These are phyloP conservation scores for Pyrus communis DNA, from an alignment of 306 rosid genomes.

Conservation along the genomic window DNA sequence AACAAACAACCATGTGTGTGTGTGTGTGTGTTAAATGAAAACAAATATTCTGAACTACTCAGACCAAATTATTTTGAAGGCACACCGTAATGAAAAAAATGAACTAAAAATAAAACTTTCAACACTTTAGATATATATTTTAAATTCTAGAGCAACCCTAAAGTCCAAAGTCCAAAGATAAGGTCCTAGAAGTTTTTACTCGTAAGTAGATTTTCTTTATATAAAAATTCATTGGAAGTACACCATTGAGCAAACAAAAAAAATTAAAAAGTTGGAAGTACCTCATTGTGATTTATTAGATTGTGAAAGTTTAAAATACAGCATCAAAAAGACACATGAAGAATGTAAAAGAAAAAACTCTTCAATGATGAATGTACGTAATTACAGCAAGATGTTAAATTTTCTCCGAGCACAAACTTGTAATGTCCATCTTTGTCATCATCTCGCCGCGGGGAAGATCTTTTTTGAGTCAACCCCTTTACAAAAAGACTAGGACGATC, in stretches of 20 bases:
- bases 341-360: conserved; percentile 16
- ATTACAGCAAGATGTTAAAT: conserved; percentile 87
- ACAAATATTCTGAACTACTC: background rate
- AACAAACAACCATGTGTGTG: background rate
- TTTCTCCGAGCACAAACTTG: conserved; percentile 76
- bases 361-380: conserved; percentile 47
- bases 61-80: background rate
- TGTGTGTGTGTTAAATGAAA: background rate
- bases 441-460: conserved; percentile 77
- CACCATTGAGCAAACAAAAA: background rate
- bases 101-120: background rate
- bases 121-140: background rate
- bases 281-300: background rate
- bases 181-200: background rate
- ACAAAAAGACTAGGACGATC: conserved; percentile 40
- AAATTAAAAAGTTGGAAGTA: background rate
- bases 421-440: conserved; percentile 92
- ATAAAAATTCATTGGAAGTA: background rate
- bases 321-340: background rate
- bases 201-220: background rate
- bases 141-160: background rate
- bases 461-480: conserved; percentile 64
- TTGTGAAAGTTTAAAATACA: background rate
- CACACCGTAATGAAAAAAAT: background rate
- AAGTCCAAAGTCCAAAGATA: background rate